Base-by-base conservation (phyloP, 768 basidiomycete genomes). In the Boletus reticuloceps region DNA sequence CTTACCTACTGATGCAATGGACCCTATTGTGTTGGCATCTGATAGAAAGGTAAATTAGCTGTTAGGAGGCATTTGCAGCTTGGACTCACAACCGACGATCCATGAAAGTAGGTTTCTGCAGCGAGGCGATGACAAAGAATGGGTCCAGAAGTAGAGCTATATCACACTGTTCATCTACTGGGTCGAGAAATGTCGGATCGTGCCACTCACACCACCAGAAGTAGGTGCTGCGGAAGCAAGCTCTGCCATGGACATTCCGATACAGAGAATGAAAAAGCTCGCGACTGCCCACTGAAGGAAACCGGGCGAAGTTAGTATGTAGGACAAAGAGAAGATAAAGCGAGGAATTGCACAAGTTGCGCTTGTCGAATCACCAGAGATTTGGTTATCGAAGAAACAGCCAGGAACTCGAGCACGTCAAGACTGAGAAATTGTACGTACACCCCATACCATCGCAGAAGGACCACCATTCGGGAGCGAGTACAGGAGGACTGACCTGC, bases 101-200 rank as follows among this genome's bases (percentile, higher is more conserved):
- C 86, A 87, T 13, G 80, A 78, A n/a, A 87, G 77, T 11, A 88
- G 68, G 54, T 81, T 82, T 19, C 81, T 72, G 69, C 79, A 87
- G 32, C 77, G 68, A 11, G 81, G 81, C 6, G 82, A 80, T 0
- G 82, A 80, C 9, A 83, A 66, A 0, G 76, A 77, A 58, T 85
- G 79, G 0, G 86, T 84, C 85, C 86, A 88, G 62, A 82, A 88
- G 63, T 88, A 86, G 17, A 85, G 73, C 77, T 84, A 47, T 31
- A 32, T 25, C 29, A 46, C 10, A 19, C 41, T 25, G 14, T 51
- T 34, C 29, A 14, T 29, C 10, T 29, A 1, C 2, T 31, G 11
- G 7, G 5, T 0, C 1, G 13, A 20, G 9, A 27, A 47, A 29
- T 22, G 34, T 19, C 20, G 2, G 8, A 27, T 19, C 44, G 5